Percentiles rank a stretch among this genome's conserved stretches.
Conservation (phyloP, 148 eudicot species). For the Fallopia convolvulus region DNA sequence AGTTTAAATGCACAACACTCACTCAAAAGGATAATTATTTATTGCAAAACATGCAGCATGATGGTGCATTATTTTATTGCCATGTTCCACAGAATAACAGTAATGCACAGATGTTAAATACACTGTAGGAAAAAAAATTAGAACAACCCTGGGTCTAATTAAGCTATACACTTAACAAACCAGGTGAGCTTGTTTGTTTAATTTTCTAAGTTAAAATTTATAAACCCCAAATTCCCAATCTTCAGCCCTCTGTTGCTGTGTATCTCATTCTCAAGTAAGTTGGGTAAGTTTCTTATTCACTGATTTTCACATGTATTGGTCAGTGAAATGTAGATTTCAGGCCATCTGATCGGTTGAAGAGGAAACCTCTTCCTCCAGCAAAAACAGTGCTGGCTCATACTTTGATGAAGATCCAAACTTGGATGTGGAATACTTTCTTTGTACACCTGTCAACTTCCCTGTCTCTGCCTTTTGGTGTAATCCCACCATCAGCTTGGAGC, state of each 20-base stretch:
- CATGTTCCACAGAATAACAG: neutral
- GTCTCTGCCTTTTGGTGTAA: slow-evolving; percentile 64
- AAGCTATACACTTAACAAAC: slow-evolving; percentile 7
- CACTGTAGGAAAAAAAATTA: neutral
- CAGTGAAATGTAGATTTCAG: neutral
- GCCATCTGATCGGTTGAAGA: neutral
- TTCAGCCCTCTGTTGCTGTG: neutral
- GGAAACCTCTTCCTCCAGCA: slow-evolving; percentile 14
- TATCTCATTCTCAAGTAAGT: neutral
- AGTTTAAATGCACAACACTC: no score
- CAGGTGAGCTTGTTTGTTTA: neutral
- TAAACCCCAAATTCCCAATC: no score
- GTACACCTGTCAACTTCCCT: slow-evolving; percentile 75
- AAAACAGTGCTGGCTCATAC: slow-evolving; percentile 54
- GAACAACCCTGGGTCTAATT: neutral
- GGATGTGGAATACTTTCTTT: slow-evolving; percentile 64
- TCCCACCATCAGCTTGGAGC: slow-evolving; percentile 50
- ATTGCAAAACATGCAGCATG: neutral
- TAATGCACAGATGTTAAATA: neutral
- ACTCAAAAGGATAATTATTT: neutral
- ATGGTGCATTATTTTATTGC: neutral
- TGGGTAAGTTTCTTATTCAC: neutral
- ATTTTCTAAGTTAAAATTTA: neutral
- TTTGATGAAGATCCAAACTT: slow-evolving; percentile 68
- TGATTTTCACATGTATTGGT: slow-evolving; percentile 11